phyloP scores from a whole-genome alignment of 805 yeast species.

The Ogataea henricii region DNA sequence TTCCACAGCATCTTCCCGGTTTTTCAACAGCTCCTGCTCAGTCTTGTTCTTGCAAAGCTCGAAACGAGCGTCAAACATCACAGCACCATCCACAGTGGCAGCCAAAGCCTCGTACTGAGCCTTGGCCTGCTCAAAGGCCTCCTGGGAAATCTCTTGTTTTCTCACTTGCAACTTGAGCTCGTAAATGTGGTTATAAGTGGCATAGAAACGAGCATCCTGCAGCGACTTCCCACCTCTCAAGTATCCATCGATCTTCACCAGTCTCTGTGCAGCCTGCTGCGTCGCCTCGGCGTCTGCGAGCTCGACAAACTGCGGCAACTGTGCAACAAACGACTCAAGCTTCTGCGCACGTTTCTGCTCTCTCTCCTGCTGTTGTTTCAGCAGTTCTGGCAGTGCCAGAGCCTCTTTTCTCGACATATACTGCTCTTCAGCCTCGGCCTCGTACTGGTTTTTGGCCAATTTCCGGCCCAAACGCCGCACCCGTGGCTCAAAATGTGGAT shows the following conservation, averaged over 20 bases:
- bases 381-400: slow-evolving; percentile 54
- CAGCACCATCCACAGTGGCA: slow-evolving; percentile 42
- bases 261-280: slow-evolving; percentile 50
- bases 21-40: slow-evolving; percentile 34
- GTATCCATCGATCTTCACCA: slow-evolving; percentile 54
- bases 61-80: slow-evolving; percentile 49
- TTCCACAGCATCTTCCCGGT: slow-evolving; percentile 23
- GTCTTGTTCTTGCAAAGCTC: slow-evolving; percentile 43
- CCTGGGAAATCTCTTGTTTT: slow-evolving; percentile 38
- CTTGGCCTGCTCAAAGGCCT: slow-evolving; percentile 27
- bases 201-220: slow-evolving; percentile 58
- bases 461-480: slow-evolving; percentile 79
- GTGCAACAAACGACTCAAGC: slow-evolving; percentile 32
- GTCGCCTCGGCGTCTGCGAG: slow-evolving; percentile 30
- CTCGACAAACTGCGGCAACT: slow-evolving; percentile 32
- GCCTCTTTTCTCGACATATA: slow-evolving; percentile 69
- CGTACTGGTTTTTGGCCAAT: slow-evolving; percentile 49
- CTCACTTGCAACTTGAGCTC: slow-evolving; percentile 44
- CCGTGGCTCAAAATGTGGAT: slow-evolving; percentile 89
- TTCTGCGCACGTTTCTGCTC: slow-evolving; percentile 39
- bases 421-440: slow-evolving; percentile 59
- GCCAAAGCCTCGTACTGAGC: slow-evolving; percentile 42
- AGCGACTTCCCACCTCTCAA: slow-evolving; percentile 58
- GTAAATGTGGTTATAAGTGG: slow-evolving; percentile 53
- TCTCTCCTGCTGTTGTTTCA: slow-evolving; percentile 43